phyloP scores from a whole-genome alignment of 2,329 filamentous ascomycete species.

The Stachybotrys echinatus region DNA sequence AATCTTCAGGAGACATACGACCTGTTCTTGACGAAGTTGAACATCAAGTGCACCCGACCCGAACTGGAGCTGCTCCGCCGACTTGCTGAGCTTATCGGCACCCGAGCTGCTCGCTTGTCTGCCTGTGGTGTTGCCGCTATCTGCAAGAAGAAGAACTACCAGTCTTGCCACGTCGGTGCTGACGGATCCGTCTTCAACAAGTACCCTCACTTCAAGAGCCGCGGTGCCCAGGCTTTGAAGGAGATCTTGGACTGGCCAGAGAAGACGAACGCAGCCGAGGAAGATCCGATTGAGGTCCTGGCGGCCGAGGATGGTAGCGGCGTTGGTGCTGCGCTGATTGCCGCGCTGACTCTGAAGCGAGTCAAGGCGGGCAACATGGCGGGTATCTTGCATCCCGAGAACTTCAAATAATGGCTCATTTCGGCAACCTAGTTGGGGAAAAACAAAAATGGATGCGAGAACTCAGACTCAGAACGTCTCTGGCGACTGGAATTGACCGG shows the following conservation, averaged over 20 bases:
- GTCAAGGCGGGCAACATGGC: slow-evolving; percentile 58
- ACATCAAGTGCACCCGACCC: slow-evolving; percentile 62
- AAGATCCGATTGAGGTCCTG: slow-evolving; percentile 82
- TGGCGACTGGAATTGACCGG: slow-evolving; percentile 3
- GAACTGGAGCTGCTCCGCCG: slow-evolving; percentile 88
- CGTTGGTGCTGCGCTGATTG: slow-evolving; percentile 95
- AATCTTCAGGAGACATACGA: slow-evolving; percentile 87
- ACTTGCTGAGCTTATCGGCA: slow-evolving; percentile 89
- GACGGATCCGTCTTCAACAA: slow-evolving; percentile 99
- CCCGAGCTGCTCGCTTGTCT: slow-evolving; percentile 85
- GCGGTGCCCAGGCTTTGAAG: slow-evolving; percentile 80
- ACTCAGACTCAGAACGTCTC: slow-evolving; percentile 9
- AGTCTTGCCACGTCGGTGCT: slow-evolving; percentile 87
- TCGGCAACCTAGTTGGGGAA: slow-evolving; percentile 5
- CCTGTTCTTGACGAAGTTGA: slow-evolving; percentile 71
- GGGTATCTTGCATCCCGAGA: slow-evolving; percentile 60
- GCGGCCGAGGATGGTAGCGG: slow-evolving; percentile 93
- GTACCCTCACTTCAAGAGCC: slow-evolving; percentile 95
- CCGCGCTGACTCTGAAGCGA: slow-evolving; percentile 62
- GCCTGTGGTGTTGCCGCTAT: slow-evolving; percentile 95
- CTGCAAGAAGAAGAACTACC: slow-evolving; percentile 90
- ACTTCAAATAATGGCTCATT: slow-evolving; percentile 36
- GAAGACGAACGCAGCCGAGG: slow-evolving; percentile 62
- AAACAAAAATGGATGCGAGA: slow-evolving; percentile 15
- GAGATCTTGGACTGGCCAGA: slow-evolving; percentile 93